phyloP scores from a whole-genome alignment of 352 stramenopile genomes.

The Pythium apleroticum region DNA sequence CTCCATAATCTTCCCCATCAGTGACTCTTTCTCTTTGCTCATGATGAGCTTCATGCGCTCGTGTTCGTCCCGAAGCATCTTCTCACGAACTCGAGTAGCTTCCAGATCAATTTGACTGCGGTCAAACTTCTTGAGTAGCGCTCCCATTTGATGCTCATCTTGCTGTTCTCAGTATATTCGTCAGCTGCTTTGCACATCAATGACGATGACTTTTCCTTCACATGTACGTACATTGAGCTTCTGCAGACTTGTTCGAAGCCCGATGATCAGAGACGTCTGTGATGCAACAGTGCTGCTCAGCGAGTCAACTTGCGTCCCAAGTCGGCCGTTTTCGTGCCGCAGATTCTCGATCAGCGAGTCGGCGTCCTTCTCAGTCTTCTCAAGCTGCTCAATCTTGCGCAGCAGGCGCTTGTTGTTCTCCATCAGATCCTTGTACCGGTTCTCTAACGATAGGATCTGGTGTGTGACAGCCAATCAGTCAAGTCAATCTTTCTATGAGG shows the following conservation, averaged over 20 bases:
- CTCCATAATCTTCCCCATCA: conserved; percentile 59
- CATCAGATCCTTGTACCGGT: conserved; percentile 50
- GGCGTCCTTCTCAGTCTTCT: conserved; percentile 50
- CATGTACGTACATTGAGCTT: conserved; percentile 36
- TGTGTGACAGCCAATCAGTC: no score
- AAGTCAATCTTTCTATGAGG: no score
- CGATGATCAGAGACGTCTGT: conserved; percentile 58
- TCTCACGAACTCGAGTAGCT: conserved; percentile 45
- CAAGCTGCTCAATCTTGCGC: conserved; percentile 58
- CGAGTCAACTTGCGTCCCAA: conserved; percentile 38
- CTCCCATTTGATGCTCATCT: conserved; percentile 44
- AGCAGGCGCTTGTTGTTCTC: conserved; percentile 77
- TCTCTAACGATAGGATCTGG: conserved; percentile 63
- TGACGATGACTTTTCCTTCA: background rate
- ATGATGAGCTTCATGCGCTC: conserved; percentile 40
- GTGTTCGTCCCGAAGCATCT: conserved; percentile 49
- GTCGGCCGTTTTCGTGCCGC: conserved; percentile 40
- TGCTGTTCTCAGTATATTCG: conserved; percentile 25
- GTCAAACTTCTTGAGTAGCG: conserved; percentile 47
- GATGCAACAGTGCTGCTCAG: conserved; percentile 54
- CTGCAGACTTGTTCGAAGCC: conserved; percentile 52
- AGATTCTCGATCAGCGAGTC: conserved; percentile 35
- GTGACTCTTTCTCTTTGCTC: conserved; percentile 48
- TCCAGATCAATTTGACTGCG: conserved; percentile 55
- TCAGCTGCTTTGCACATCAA: background rate